Base-by-base conservation (phyloP, 352 stramenopile species). In the Elongisporangium undulatum region DNA sequence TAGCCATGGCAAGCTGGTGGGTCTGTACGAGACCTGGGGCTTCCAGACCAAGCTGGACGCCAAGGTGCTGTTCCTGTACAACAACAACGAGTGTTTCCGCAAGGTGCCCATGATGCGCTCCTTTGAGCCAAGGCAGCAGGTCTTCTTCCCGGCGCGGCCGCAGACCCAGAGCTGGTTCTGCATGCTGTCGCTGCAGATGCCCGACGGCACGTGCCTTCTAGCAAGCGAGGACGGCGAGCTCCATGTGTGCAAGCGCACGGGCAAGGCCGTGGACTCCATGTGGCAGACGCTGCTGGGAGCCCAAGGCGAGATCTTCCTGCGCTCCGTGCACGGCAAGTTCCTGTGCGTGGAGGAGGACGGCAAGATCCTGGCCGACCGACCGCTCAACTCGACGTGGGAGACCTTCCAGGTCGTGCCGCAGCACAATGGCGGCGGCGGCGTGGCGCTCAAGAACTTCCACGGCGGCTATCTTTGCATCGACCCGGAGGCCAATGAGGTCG, bases 361-460 rank as follows among this genome's bases (percentile, higher is more conserved):
- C 20, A 82, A 67, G 2, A 83, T 94, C 60, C 61, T 90, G 29
- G 85, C 85, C 0, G 76, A 94, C 58, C 79, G 85, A 0, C 77
- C 53, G 9, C 61, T 81, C 57, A 90, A 92, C 68, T 94, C 85
- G 60, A 94, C 85, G 26, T 94, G 85, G 85, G 85, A 94, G 56
- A 94, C 85, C n/a, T 92, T 94, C 69, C 78, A 90, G 59, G 75
- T 92, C 22, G 72, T 92, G 56, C 82, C 85, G 41, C 77, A 85
- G 49, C 76, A 79, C 53, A 52, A 60, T 51, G 57, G 19, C 51
- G 50, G 19, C 24, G 76, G 72, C 16, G 80, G 80, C 49, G 77
- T 94, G 52, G 82, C 82, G 59, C 70, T 94, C 51, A 75, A 78
- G 45, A 85, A 82, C 55, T 94, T 89, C 53, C 85, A 94, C 50